Conservation (phyloP, 2,329 filamentous ascomycete species). For the Neurospora sp. region DNA sequence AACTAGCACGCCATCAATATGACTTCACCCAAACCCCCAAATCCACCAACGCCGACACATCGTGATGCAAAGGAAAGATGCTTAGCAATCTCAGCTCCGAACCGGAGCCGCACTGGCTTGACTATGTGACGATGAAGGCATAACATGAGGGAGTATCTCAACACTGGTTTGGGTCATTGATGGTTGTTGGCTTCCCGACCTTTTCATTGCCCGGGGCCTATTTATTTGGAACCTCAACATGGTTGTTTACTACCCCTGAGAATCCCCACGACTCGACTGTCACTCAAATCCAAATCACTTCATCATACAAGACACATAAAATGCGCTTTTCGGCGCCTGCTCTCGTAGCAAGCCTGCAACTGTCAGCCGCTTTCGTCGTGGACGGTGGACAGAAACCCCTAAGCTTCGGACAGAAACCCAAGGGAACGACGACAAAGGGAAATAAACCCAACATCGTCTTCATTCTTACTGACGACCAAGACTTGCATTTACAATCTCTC, state of each 20-base stretch:
- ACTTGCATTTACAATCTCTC: conserved; percentile 48
- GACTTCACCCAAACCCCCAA: background rate
- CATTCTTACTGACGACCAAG: conserved; percentile 56
- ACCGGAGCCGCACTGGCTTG: background rate
- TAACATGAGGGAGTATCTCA: background rate
- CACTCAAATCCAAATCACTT: background rate
- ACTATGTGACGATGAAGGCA: background rate
- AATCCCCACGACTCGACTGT: background rate
- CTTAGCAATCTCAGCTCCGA: background rate
- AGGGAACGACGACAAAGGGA: conserved; percentile 1
- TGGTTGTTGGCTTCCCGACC: background rate
- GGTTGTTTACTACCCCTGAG: background rate
- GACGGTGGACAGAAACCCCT: conserved; percentile 9
- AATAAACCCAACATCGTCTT: conserved; percentile 46
- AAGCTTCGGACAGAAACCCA: background rate
- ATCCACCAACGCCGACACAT: background rate
- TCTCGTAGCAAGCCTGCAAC: conserved; percentile 9
- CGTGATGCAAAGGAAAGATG: background rate
- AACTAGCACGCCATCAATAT: background rate
- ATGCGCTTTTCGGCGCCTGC: conserved; percentile 12
- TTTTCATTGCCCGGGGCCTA: background rate
- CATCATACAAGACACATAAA: background rate
- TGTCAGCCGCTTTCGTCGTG: conserved; percentile 4
- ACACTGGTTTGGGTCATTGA: background rate
- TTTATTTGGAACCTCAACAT: background rate